A percentile compares a stretch with the other conserved stretches of the same genome.
These are phyloP conservation scores for Primulina eburnea DNA, from an alignment of 257 asterid genomes.

Conservation along the genomic window DNA sequence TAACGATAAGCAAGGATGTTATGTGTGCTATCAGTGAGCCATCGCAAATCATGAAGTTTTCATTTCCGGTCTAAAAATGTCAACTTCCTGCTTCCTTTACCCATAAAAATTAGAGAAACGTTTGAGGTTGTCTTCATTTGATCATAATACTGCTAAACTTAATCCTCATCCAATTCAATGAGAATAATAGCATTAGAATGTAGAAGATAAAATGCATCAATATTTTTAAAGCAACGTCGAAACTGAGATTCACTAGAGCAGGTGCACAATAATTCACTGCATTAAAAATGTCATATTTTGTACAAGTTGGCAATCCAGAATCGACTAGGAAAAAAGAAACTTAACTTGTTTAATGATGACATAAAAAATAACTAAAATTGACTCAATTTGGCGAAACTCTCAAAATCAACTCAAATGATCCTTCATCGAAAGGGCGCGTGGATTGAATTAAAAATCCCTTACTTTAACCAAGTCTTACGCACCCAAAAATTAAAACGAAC, in stretches of 20 bases:
- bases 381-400: not conserved
- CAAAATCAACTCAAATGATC: not conserved
- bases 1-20: not conserved
- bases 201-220: not conserved
- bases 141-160: not conserved
- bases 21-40: not conserved
- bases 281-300: not conserved
- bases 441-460: not conserved
- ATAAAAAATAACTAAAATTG: not conserved
- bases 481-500: not conserved
- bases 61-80: not conserved
- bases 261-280: not conserved
- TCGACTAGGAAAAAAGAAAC: not conserved
- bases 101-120: not conserved
- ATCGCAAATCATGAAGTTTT: not conserved
- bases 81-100: not conserved
- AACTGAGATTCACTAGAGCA: not conserved
- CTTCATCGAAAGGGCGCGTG: not conserved
- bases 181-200: no score
- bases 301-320: not conserved
- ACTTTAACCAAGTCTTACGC: conserved; percentile 9
- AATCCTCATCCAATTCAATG: not conserved
- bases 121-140: not conserved
- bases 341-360: not conserved
- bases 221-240: no score